Percentiles rank a stretch among this genome's conserved stretches.
Conservation (phyloP, 2,329 filamentous ascomycete genomes). For the Ophiostoma sp. region DNA sequence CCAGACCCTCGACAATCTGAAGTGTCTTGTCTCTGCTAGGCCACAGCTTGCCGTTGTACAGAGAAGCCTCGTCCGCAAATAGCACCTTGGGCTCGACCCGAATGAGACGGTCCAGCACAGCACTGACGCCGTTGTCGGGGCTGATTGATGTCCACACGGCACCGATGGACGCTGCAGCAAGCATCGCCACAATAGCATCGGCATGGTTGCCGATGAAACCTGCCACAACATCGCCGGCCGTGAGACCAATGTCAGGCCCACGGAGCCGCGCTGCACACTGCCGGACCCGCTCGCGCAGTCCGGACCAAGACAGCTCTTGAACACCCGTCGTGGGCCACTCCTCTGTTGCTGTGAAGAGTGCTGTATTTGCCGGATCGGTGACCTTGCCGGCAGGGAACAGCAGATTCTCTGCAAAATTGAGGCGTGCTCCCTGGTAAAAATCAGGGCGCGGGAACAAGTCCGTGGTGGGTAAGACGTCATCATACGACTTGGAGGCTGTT, state of each 20-base stretch:
- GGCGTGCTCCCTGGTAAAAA: constrained; percentile 71
- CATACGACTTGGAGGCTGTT: constrained; percentile 58
- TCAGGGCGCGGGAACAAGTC: constrained; percentile 80
- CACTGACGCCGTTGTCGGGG: constrained; percentile 85
- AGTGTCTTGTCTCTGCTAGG: constrained; percentile 70
- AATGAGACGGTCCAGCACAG: constrained; percentile 77
- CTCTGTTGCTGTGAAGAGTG: constrained; percentile 79
- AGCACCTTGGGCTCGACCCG: constrained; percentile 81
- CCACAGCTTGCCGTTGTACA: constrained; percentile 90
- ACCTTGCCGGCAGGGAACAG: constrained; percentile 62
- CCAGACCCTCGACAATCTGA: constrained; percentile 66
- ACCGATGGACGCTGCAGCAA: constrained; percentile 75
- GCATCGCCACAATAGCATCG: constrained; percentile 80
- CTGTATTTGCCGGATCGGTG: constrained; percentile 55
- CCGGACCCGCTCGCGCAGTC: constrained; percentile 72
- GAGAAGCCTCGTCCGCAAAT: constrained; percentile 80
- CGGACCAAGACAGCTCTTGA: constrained; percentile 61
- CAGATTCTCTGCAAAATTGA: constrained; percentile 95
- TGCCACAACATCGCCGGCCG: constrained; percentile 52
- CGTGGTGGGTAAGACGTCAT: constrained; percentile 61
- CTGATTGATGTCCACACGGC: constrained; percentile 91
- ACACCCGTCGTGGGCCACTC: constrained; percentile 45
- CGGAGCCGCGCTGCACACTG: constrained; percentile 64
- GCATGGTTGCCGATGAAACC: constrained; percentile 85
- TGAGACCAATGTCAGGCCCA: constrained; percentile 55